phyloP scores from a whole-genome alignment of 768 basidiomycete genomes.

The Rossbeevera mucosa region DNA sequence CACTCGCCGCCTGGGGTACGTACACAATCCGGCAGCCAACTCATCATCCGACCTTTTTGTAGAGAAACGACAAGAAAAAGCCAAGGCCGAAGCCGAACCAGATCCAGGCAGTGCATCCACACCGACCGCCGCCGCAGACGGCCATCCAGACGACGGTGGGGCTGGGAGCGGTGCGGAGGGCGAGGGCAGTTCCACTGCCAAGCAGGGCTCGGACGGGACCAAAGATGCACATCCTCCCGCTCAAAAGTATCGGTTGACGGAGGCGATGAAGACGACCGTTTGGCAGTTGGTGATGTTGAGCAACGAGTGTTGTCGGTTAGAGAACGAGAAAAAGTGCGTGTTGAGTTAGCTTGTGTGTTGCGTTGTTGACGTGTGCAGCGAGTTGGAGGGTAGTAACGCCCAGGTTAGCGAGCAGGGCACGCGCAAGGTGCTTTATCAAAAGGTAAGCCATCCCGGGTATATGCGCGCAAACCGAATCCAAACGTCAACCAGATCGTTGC shows the following conservation, averaged over 20 bases:
- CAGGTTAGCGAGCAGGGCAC: conserved; percentile 78
- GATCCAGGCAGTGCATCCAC: conserved; percentile 31
- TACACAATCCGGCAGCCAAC: conserved; percentile 2
- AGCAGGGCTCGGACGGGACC: conserved; percentile 26
- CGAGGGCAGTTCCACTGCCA: conserved; percentile 18
- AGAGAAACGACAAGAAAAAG: conserved; percentile 59
- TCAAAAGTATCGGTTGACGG: conserved; percentile 76
- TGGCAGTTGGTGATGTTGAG: conserved; percentile 80
- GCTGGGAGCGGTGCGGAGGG: conserved; percentile 25
- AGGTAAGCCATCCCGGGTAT: conserved; percentile 37
- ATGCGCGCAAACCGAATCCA: neutral
- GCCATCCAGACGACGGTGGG: conserved; percentile 31
- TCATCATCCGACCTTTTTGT: neutral
- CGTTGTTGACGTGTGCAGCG: conserved; percentile 25
- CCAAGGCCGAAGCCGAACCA: conserved; percentile 28
- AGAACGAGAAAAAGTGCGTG: conserved; percentile 60
- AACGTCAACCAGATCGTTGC: conserved; percentile 54
- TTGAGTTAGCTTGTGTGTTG: neutral
- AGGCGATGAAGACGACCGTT: conserved; percentile 71
- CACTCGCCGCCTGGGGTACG: conserved; percentile 63
- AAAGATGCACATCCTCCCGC: conserved; percentile 56
- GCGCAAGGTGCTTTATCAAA: conserved; percentile 77
- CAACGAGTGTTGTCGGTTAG: conserved; percentile 71
- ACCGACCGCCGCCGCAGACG: conserved; percentile 19
- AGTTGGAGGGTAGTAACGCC: conserved; percentile 62